Evolutionary conservation across 176 grass and related monocot species (phyloP).

Genomic region (Carex littledalei): DNA sequence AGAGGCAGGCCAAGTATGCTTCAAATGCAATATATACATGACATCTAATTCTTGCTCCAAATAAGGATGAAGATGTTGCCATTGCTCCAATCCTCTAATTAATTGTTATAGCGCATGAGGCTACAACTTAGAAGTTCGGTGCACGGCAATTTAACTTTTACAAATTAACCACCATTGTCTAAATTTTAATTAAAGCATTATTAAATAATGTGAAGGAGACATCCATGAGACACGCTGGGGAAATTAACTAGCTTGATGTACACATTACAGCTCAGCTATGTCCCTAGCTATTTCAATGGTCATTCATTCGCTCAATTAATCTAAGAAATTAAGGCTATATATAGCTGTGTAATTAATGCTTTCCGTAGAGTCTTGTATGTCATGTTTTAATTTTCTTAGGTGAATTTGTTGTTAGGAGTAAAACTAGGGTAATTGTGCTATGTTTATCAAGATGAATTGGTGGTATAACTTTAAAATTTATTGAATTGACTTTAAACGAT

Average conservation of each 20-base stretch:
- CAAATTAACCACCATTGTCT: not conserved
- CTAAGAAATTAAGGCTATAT: too few relatives aligned
- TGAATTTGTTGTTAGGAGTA: not conserved
- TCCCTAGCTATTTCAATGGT: not conserved
- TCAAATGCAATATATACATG: not conserved
- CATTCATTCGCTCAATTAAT: too few relatives aligned
- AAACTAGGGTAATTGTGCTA: too few relatives aligned
- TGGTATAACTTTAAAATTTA: too few relatives aligned
- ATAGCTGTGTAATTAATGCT: too few relatives aligned
- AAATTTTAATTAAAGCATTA: not conserved
- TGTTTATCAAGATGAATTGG: too few relatives aligned
- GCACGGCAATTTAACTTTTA: not conserved
- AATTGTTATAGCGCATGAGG: slow-evolving; percentile 5
- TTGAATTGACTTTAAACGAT: too few relatives aligned
- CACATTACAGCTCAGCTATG: slow-evolving; percentile 7
- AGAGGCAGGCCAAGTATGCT: not conserved
- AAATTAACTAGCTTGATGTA: not conserved
- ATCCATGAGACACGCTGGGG: slow-evolving; percentile 9
- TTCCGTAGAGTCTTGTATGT: too few relatives aligned
- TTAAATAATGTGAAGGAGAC: not conserved
- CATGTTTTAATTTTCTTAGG: not conserved
- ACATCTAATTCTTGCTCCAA: not conserved
- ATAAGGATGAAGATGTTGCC: not conserved
- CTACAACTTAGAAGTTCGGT: not conserved
- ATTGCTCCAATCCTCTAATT: not conserved